Evolutionary conservation across 441 rosid species (phyloP), one percentile per base, ranked within the genome.

Genomic region (Melastoma candidum): DNA sequence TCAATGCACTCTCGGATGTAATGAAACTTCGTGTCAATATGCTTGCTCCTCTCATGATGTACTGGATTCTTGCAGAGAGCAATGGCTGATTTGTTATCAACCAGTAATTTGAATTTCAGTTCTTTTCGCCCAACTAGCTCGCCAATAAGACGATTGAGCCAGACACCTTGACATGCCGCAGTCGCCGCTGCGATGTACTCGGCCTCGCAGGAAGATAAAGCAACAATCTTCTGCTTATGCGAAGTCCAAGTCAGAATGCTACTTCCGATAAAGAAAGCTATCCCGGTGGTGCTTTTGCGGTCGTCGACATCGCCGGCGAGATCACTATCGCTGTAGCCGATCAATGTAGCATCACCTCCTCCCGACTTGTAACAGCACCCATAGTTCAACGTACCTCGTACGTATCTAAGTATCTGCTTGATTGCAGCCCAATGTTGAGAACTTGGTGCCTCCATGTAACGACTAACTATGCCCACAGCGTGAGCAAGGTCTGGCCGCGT

Each of bases 201-300:
- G 9, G 54, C 54, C 13, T 51, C 54, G n/a, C 54, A 51, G 8
- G 54, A 14, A 11, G 54, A 51, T 11, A 51, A 41, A 8, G 54
- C 27, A 11, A 51, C 54, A 25, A 51, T 24, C 43, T 17, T 17
- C 27, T 51, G 54, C 26, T 51, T 51, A n/a, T 51, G 26, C 13
- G 54, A 51, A 24, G 7, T n/a, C 54, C 39, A 51, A 3, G 36
- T 22, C 4, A 51, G 9, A 2, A 41, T 4, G 2, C 4, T 51
- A 0, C 11, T 12, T 2, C 54, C 32, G 11, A 51, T 10, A 51
- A 22, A 51, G 12, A 51, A 26, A 12, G 27, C 12, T 4, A 14
- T 8, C 3, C 36, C 41, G 11, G 39, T 14, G 7, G 54, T 51
- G 14, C 54, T 51, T 11, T 51, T 51, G 22, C 22, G 22, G 22